Conservation (phyloP, 2,329 filamentous ascomycete genomes). For the Metarhizium humberi region DNA sequence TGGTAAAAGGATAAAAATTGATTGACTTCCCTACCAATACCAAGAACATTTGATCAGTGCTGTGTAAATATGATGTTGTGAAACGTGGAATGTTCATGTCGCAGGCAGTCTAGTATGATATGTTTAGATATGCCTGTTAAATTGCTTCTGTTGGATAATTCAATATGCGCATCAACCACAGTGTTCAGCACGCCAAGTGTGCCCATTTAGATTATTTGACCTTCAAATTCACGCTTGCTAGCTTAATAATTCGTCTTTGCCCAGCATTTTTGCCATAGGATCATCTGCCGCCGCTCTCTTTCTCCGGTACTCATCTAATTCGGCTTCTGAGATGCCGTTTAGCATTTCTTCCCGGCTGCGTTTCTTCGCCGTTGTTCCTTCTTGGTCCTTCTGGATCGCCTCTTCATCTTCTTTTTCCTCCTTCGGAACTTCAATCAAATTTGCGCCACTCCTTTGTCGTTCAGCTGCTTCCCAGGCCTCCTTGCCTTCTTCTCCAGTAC, state of each 20-base stretch:
- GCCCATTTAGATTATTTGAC: neutral
- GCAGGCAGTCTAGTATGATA: too few relatives aligned
- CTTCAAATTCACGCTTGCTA: neutral
- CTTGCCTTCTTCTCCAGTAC: slow-evolving; percentile 84
- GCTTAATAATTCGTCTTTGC: slow-evolving; percentile 57
- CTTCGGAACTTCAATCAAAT: slow-evolving; percentile 27
- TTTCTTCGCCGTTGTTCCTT: slow-evolving; percentile 45
- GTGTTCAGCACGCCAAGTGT: neutral
- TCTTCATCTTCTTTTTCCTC: slow-evolving; percentile 14
- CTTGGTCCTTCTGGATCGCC: slow-evolving; percentile 20
- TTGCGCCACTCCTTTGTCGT: slow-evolving; percentile 39
- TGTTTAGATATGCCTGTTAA: neutral
- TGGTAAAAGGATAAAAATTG: slow-evolving; percentile 38
- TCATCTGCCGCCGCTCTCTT: slow-evolving; percentile 68
- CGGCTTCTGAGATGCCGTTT: slow-evolving; percentile 68
- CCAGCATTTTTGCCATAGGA: slow-evolving; percentile 77
- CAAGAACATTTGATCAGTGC: slow-evolving; percentile 12
- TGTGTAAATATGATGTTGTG: slow-evolving; percentile 4
- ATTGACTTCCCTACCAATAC: slow-evolving; percentile 26
- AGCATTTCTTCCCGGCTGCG: slow-evolving; percentile 72
- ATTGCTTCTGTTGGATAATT: neutral
- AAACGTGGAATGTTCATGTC: neutral
- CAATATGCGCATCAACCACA: neutral
- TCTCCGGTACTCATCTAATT: slow-evolving; percentile 76
- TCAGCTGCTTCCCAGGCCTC: slow-evolving; percentile 71